These are phyloP conservation scores for Lyophyllum shimeji DNA, from an alignment of 768 basidiomycete species.

Conservation along the genomic window DNA sequence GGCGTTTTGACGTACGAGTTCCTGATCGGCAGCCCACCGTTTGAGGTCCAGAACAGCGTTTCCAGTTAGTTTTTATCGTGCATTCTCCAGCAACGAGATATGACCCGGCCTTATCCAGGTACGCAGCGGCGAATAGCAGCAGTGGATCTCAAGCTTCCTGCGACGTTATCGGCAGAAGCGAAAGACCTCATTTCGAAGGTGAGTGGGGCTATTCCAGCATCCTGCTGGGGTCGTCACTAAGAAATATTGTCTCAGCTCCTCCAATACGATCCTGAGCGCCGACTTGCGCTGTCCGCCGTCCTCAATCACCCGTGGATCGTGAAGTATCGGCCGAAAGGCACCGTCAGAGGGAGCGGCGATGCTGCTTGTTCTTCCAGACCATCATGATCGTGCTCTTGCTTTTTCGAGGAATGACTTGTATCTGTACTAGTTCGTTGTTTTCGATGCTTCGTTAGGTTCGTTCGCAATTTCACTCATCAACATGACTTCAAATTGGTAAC, in stretches of 20 bases:
- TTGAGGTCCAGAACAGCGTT: constrained; percentile 81
- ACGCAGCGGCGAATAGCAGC: constrained; percentile 88
- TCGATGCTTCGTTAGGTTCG: too few relatives aligned
- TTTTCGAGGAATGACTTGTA: too few relatives aligned
- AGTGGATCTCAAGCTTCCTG: constrained; percentile 74
- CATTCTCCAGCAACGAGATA: not conserved
- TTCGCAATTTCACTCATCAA: too few relatives aligned
- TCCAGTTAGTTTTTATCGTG: constrained; percentile 50
- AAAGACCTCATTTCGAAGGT: constrained; percentile 68
- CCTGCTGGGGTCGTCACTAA: not conserved
- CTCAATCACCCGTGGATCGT: constrained; percentile 86
- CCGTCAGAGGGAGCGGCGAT: constrained; percentile 19
- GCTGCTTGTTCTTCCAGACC: not conserved
- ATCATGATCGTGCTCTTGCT: too few relatives aligned
- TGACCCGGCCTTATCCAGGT: constrained; percentile 39
- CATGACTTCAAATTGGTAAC: too few relatives aligned
- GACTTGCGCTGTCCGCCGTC: constrained; percentile 74
- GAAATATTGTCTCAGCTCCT: constrained; percentile 57
- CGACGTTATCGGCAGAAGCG: constrained; percentile 58
- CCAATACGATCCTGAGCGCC: constrained; percentile 74
- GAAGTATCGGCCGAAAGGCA: constrained; percentile 56
- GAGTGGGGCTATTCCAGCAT: constrained; percentile 18
- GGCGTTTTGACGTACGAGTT: constrained; percentile 97
- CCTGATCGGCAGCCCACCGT: constrained; percentile 73
- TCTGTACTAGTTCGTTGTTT: too few relatives aligned